Conservation (phyloP, 2,329 filamentous ascomycete genomes). For the Decorospora gaudefroyi region DNA sequence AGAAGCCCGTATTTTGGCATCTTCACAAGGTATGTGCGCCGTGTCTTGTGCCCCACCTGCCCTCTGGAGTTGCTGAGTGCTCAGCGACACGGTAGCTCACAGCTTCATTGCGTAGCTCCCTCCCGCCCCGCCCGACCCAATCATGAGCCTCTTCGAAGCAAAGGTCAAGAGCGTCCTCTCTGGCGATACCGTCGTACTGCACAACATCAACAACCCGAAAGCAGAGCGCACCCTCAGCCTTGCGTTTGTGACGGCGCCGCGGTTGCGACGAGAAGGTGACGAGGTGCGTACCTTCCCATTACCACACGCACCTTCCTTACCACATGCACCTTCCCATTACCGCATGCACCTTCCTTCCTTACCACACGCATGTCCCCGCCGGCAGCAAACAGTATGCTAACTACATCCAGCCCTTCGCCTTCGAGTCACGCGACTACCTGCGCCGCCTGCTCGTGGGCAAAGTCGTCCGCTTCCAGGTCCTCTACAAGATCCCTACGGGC, state of each 20-base stretch:
- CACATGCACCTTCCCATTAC: too few species aligned
- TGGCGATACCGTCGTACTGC: constrained; percentile 86
- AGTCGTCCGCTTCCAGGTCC: constrained; percentile 78
- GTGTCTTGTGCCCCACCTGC: constrained; percentile 9
- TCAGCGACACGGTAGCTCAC: constrained; percentile 42
- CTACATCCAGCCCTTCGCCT: constrained; percentile 69
- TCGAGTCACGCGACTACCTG: constrained; percentile 92
- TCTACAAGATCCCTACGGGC: constrained; percentile 82
- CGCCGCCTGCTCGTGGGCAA: constrained; percentile 85
- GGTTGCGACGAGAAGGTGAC: constrained; percentile 84
- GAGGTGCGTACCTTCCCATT: constrained; percentile 66
- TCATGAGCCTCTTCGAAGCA: constrained; percentile 47
- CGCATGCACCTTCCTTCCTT: too few species aligned
- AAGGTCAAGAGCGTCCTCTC: constrained; percentile 89
- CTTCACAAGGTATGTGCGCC: constrained; percentile 11
- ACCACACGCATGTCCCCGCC: too few species aligned
- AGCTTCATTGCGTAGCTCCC: constrained; percentile 22
- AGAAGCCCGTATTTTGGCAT: constrained; percentile 7
- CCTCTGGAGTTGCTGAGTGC: constrained; percentile 14
- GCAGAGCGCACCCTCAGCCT: constrained; percentile 87
- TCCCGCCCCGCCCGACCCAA: too few species aligned
- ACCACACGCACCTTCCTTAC: too few species aligned
- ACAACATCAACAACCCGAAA: constrained; percentile 77
- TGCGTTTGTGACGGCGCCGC: constrained; percentile 88
- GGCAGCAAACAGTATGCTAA: too few species aligned